These are phyloP conservation scores for Botryotinia calthae DNA, from an alignment of 2,329 filamentous ascomycete species.

Conservation along the genomic window DNA sequence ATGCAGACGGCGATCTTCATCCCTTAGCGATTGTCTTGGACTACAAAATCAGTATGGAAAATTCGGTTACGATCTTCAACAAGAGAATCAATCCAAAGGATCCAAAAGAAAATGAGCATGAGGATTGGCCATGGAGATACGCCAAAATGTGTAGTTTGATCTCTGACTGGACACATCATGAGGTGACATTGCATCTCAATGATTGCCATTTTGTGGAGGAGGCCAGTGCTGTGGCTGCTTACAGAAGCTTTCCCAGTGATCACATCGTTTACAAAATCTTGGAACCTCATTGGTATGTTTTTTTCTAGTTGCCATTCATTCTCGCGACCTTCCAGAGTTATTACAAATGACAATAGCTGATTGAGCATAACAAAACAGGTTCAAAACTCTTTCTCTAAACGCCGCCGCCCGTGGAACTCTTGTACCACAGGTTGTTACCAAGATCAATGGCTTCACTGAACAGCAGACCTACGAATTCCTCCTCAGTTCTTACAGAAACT, in stretches of 20 bases:
- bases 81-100: conserved; percentile 41
- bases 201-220: conserved; percentile 22
- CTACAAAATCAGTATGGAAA: conserved; percentile 44
- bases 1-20: conserved; percentile 46
- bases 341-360: not conserved
- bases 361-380: conserved; percentile 8
- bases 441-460: conserved; percentile 16
- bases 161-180: conserved; percentile 19
- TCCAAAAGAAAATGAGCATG: conserved; percentile 38
- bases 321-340: no score
- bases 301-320: not conserved
- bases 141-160: conserved; percentile 19
- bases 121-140: conserved; percentile 50
- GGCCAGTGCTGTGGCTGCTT: conserved; percentile 19
- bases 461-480: conserved; percentile 18
- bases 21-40: conserved; percentile 50
- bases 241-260: conserved; percentile 18
- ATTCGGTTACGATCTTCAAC: conserved; percentile 52
- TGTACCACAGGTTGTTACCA: conserved; percentile 6
- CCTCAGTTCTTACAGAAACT: conserved; percentile 21
- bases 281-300: conserved; percentile 21
- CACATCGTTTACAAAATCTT: conserved; percentile 21
- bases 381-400: conserved; percentile 19
- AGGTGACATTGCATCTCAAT: conserved; percentile 22
- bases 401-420: conserved; percentile 9